Evolutionary conservation across 352 stramenopile genomes (phyloP), one percentile per base, ranked within the genome.

Genomic region (Pythium phragmiticola): DNA sequence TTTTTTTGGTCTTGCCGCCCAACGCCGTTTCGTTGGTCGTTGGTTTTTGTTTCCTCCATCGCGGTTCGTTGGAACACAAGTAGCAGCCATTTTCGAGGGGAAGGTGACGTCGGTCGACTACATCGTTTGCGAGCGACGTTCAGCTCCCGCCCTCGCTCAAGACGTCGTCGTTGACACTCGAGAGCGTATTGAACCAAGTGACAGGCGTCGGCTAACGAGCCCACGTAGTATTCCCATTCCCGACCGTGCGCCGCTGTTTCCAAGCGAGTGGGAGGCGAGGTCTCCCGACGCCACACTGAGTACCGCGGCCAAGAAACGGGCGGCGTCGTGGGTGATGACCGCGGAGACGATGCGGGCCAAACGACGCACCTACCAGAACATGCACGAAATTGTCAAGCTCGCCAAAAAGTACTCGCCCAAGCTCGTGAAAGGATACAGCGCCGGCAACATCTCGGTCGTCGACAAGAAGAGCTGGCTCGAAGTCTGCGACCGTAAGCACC

Each of bases 391-490:
- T 63, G 83, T 93, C 68, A 94, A 92, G 63, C 73, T 94, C 57
- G 87, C 87, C 34, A 93, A 92, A 73, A 95, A 93, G 56, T 95
- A 92, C 70, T 94, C 84, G 60, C 85, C 87, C 16, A 92, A 94
- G 69, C 80, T 95, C 19, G 87, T 95, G 43, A 93, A 92, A 43
- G 87, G 87, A 51, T 95, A 92, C 79, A 95, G 87, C 60, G 79
- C 87, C 58, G 87, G 87, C 60, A 95, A 95, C 58, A 94, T 95
- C 61, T 90, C 87, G n/a, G 87, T 95, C 33, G 87, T 95, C n/a
- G 87, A 95, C 74, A 95, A 95, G 69, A 92, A 92, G 61, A 95
- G 87, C 69, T 95, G 87, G 87, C 72, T 95, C 30, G 87, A 95
- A 81, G 87, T 95, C 43, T 95, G 87, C 60, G 87, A 95, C 52